Base-by-base conservation (phyloP, 148 eudicot genomes). In the Cornus kousa region DNA sequence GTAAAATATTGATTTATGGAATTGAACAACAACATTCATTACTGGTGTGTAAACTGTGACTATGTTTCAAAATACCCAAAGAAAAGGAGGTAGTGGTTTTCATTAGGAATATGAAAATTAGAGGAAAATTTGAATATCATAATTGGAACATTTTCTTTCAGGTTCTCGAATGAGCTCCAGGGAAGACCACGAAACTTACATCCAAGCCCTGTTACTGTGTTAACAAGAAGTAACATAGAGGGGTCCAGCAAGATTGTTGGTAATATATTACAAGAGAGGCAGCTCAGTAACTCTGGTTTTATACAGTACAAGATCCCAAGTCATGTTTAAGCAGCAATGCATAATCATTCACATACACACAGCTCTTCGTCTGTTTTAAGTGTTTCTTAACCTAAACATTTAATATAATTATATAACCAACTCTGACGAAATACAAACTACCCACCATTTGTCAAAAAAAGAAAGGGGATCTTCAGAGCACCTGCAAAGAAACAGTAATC, bases 401-500 rank as follows among this genome's bases (percentile, higher is more conserved):
- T 16, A 2, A 70, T 20, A 37, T 9, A 37, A 70, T 16, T 0
- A 70, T 20, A 70, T 9, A 37, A 70, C 23, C 22, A 37, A 6
- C 14, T 0, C 5, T 35, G 1, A 74, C 66, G 23, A 11, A 35
- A 1, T 43, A 48, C 32, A 64, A 68, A 79, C 33, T 31, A 10
- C 70, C 46, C 73, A 87, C 88, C 92, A 79, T 87, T 89, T 33
- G 92, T 89, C 82, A 89, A 68, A 73, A 89, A 89, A 16, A 89
- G 72, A 85, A 80, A 89, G 5, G 87, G 90, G 59, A 89, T 82
- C 90, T 82, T 87, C 82, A 89, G 40, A 73, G 74, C 17, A 76
- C 92, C 92, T 89, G 85, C 78, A 78, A 50, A 46, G n/a, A 69
- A 75, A 69, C 5, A 55, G 22, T 12, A 65, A 46, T 33, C 12